A percentile compares a stretch with the other conserved stretches of the same genome.
phyloP scores from a whole-genome alignment of 1,284 basidiomycete genomes.

The Nidula niveotomentosa region DNA sequence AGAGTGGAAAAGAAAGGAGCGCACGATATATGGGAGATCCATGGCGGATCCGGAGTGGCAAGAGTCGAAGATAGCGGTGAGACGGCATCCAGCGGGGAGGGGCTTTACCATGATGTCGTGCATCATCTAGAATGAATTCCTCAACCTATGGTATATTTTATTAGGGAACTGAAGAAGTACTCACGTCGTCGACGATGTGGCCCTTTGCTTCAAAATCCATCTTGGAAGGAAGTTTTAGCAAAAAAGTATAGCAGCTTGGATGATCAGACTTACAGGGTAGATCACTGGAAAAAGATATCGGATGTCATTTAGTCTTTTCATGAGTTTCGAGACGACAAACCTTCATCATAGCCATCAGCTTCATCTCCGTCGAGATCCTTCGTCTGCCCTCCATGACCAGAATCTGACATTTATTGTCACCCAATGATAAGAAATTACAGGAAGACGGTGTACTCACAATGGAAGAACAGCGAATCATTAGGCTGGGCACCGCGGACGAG shows the following conservation, averaged over 20 bases:
- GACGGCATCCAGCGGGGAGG: constrained; percentile 80
- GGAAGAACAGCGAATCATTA: constrained; percentile 91
- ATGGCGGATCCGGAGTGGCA: constrained; percentile 67
- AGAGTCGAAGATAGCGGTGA: constrained; percentile 87
- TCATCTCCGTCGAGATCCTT: constrained; percentile 75
- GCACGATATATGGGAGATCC: constrained; percentile 64
- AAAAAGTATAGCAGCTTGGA: background rate
- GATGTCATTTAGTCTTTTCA: too few species aligned
- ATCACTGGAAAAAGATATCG: constrained; percentile 50
- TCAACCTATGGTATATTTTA: background rate
- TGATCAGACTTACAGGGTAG: constrained; percentile 55
- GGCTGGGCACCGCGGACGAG: constrained; percentile 78
- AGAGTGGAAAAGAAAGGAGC: constrained; percentile 11
- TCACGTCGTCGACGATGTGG: constrained; percentile 84
- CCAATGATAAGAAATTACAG: background rate
- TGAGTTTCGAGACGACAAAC: constrained; percentile 23
- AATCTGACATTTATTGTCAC: constrained; percentile 37
- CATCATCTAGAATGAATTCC: constrained; percentile 50
- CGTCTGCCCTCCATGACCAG: constrained; percentile 83
- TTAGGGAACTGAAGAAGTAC: constrained; percentile 20
- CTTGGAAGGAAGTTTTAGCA: constrained; percentile 10
- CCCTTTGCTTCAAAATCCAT: constrained; percentile 72
- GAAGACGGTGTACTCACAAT: constrained; percentile 56
- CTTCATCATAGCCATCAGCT: constrained; percentile 67
- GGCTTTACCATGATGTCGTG: constrained; percentile 73